Evolutionary conservation across 2,329 filamentous ascomycete genomes (phyloP).

Genomic region (Gaeumannomyces sp.): DNA sequence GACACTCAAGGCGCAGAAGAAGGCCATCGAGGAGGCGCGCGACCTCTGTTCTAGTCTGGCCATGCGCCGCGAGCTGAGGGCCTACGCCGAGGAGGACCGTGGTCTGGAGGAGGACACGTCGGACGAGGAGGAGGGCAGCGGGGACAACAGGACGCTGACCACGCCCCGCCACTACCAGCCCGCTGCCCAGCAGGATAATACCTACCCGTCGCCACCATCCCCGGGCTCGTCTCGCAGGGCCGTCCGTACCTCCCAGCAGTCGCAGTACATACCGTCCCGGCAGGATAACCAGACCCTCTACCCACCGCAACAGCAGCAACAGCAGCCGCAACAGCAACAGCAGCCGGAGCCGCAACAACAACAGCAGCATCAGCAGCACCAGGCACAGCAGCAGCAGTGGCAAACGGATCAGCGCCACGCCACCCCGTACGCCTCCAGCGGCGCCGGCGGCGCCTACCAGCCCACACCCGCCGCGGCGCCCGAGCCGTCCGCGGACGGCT

Average conservation of each 20-base stretch:
- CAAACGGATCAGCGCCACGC: neutral
- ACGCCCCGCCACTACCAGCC: neutral
- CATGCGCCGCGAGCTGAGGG: slow-evolving; percentile 44
- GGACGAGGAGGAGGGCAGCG: slow-evolving; percentile 20
- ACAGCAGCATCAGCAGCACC: neutral
- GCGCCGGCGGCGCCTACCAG: slow-evolving; percentile 3
- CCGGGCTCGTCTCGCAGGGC: neutral
- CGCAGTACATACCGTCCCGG: neutral
- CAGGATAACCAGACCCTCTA: neutral
- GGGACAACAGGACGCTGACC: slow-evolving; percentile 5
- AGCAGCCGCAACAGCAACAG: neutral
- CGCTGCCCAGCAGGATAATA: too few relatives aligned
- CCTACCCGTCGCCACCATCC: too few relatives aligned
- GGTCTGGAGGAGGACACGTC: slow-evolving; percentile 19
- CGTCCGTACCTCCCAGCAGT: neutral
- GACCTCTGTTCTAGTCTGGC: slow-evolving; percentile 43
- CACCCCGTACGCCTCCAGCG: neutral
- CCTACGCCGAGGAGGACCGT: slow-evolving; percentile 21
- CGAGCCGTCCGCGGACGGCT: slow-evolving; percentile 16
- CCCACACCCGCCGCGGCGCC: neutral
- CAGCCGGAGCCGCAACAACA: neutral
- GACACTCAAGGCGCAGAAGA: slow-evolving; percentile 41
- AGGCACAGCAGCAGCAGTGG: slow-evolving; percentile 1
- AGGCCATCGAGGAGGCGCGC: slow-evolving; percentile 44
- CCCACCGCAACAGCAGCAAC: slow-evolving; percentile 3